Evolutionary conservation across 2,329 filamentous ascomycete species (phyloP).

Genomic region (Trichoderma guizhouense): DNA sequence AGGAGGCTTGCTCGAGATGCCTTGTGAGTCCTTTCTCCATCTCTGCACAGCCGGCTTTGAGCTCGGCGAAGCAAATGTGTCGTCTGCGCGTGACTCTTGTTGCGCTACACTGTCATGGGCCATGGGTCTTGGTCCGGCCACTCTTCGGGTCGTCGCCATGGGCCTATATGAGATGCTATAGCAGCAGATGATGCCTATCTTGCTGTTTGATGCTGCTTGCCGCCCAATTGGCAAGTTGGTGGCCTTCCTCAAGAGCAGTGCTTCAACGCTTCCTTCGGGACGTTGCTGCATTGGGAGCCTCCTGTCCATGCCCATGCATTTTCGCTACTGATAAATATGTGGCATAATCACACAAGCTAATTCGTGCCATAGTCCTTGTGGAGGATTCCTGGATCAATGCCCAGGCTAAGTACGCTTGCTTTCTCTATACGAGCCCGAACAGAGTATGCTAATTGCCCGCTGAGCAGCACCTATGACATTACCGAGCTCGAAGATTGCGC

Average conservation of each 20-base stretch:
- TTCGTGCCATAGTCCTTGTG: slow-evolving; percentile 31
- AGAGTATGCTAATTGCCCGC: neutral
- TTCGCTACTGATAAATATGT: neutral
- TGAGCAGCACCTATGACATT: slow-evolving; percentile 55
- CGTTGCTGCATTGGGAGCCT: neutral
- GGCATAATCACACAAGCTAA: neutral
- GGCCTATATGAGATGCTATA: neutral
- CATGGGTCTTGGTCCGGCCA: neutral
- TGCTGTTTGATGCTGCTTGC: neutral
- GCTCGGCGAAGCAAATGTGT: neutral
- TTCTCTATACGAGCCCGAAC: neutral
- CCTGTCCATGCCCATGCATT: neutral
- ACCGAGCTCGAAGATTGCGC: slow-evolving; percentile 69
- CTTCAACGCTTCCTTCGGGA: neutral
- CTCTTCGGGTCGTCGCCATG: neutral
- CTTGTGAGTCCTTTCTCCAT: slow-evolving; percentile 33
- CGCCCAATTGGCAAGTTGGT: slow-evolving; percentile 9
- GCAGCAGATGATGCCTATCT: neutral
- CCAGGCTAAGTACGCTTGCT: slow-evolving; percentile 35
- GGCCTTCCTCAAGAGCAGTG: neutral
- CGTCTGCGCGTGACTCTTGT: neutral
- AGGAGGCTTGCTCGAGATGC: slow-evolving; percentile 34
- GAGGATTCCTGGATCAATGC: slow-evolving; percentile 40
- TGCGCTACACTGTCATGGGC: neutral
- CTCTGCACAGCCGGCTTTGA: slow-evolving; percentile 11